These are phyloP conservation scores for Fraxinus albicans DNA, from an alignment of 305 asterid species.

Conservation along the genomic window DNA sequence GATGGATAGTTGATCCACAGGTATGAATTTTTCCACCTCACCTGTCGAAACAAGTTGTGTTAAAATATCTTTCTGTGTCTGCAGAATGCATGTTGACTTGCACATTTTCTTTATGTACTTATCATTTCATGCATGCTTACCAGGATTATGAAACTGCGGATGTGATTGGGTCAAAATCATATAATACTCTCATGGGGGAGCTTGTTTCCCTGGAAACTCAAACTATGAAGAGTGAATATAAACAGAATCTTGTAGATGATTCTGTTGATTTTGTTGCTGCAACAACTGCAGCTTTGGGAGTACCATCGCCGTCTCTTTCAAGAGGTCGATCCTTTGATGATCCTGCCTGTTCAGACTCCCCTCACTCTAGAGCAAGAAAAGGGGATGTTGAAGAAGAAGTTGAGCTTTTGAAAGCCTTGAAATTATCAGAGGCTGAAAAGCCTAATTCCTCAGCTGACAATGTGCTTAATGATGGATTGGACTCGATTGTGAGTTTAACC, in stretches of 20 bases:
- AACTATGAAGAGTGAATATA: constrained; percentile 41
- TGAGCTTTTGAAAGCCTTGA: constrained; percentile 61
- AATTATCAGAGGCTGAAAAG: constrained; percentile 53
- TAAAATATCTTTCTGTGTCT: neutral
- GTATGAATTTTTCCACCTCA: constrained; percentile 37
- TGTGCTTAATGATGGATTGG: constrained; percentile 26
- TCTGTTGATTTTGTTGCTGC: constrained; percentile 93
- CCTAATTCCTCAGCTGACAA: constrained; percentile 32
- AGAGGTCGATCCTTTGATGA: constrained; percentile 74
- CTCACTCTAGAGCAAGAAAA: constrained; percentile 43
- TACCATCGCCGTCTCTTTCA: constrained; percentile 92
- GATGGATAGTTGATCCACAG: constrained; percentile 99
- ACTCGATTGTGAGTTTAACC: constrained; percentile 26
- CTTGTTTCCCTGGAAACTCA: constrained; percentile 80
- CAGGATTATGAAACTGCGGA: constrained; percentile 79
- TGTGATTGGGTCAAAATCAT: constrained; percentile 88
- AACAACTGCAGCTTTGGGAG: constrained; percentile 91
- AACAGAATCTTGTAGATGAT: constrained; percentile 55
- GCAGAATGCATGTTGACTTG: neutral
- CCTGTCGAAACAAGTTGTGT: constrained; percentile 11
- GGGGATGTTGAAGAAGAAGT: constrained; percentile 87
- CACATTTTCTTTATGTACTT: constrained; percentile 17
- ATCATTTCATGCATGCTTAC: constrained; percentile 23
- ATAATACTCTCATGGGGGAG: constrained; percentile 85
- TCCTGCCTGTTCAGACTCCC: constrained; percentile 42